Evolutionary conservation across 805 yeast species (phyloP), one percentile per base, ranked within the genome.

Genomic region (Monosporozyma unispora): DNA sequence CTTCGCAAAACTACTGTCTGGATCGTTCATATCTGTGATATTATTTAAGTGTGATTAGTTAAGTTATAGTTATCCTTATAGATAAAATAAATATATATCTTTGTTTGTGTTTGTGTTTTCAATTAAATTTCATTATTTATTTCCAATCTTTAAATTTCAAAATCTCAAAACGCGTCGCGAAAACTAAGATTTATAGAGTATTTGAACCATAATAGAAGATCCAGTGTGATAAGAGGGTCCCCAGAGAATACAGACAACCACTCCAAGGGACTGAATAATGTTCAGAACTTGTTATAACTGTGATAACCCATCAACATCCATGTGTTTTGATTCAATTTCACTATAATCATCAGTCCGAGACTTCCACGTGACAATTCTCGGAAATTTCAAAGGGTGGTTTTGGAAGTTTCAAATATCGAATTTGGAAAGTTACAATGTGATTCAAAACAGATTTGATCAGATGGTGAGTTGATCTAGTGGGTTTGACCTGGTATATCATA

Each of bases 1-100:
- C 29, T 43, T 49, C 14, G 52, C 49, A 28, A 47, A 51, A 33
- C 41, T 48, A n/a, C 28, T 45, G n/a, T 45, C 31, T 28, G 14
- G 28, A 16, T 38, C 12, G n/a, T 39, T 43, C 16, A 25, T 25
- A 25, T 25, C 8, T 25, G 27, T 4, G 27, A 5, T 25, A 25
- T n/a, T n/a, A n/a, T n/a, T n/a, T n/a, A n/a, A n/a, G n/a, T n/a
- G n/a, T n/a, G n/a, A n/a, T n/a, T n/a, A n/a, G n/a, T n/a, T n/a
- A n/a, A n/a, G n/a, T n/a, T n/a, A n/a, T n/a, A n/a, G n/a, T n/a
- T n/a, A n/a, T n/a, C n/a, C n/a, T n/a, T n/a, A n/a, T n/a, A n/a
- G n/a, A n/a, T n/a, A n/a, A n/a, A n/a, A n/a, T n/a, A n/a, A n/a
- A 25, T 8, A 25, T 4, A 25, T 25, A 8, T 25, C n/a, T 31